Base-by-base conservation (phyloP, 257 asterid species). In the Ligustrum vulgare region DNA sequence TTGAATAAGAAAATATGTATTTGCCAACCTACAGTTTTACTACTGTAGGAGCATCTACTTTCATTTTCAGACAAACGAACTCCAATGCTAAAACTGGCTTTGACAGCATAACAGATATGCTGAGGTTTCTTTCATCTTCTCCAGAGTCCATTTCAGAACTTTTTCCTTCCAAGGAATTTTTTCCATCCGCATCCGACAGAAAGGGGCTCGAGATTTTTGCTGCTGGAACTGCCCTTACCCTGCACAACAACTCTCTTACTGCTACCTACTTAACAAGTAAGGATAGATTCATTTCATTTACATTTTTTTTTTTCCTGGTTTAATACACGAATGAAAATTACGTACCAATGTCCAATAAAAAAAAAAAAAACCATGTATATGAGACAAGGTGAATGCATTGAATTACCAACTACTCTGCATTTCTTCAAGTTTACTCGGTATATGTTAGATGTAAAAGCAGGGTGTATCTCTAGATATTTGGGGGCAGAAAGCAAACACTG, bases 11-110 rank as follows among this genome's bases (percentile, higher is more conserved):
- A 2, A 11, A 37, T 37, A 39, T 11, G 49, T 3, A 41, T 41
- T 2, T 2, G 49, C 49, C 49, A 41, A 41, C 49, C 49, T 41
- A 41, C 49, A 41, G 49, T 11, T 41, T 41, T 41, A 41, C 49
- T 41, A 41, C 49, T 11, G 87, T 80, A 34, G 99, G 99, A 75
- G 96, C 90, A 80, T 94, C 97, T 54, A 94, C 99, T 74, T 76
- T 85, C 98, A 94, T 94, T 74, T 84, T 72, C 69, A 94, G 90
- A 75, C 80, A 82, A 73, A 72, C 87, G 76, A 94, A 91, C 87
- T 88, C 87, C 83, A 94, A 77, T 8, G 99, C 93, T 71, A 92
- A 75, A 73, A 92, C 78, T 34, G 99, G 99, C 86, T 88, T 89
- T 1, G 98, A 91, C 37, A 93, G 85, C 96, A 93, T 80, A 70